Evolutionary conservation across 768 basidiomycete species (phyloP), one percentile per base, ranked within the genome.

Genomic region (Guyanaporus albipodus): DNA sequence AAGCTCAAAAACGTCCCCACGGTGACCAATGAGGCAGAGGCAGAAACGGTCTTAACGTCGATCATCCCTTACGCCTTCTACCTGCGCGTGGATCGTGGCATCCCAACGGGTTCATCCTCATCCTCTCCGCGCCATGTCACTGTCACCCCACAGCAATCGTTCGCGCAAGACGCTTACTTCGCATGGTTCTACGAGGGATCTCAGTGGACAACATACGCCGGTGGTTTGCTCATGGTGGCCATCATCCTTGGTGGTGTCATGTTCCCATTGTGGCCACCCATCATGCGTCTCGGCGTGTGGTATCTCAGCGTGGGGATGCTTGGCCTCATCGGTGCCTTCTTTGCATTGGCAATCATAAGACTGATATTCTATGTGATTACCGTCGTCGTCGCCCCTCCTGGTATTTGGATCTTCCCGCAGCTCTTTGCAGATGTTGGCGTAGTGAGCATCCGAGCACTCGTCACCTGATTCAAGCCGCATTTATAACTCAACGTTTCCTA

Each of bases 391-490:
- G 83, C 82, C 26, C 82, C 83, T 50, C 91, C 91, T 12, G 96
- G 94, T 34, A 96, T 99, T 38, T 99, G 96, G 96, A 87, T 98
- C 71, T 99, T 97, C 75, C 96, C 96, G 0, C 86, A 95, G 63
- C 72, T 99, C 26, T 98, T 99, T 55, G 96, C 95, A 12, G 95
- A 99, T 60, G 95, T 97, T 45, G 94, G 96, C 67, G 95, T 98
- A 62, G 96, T 99, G 64, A 69, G 95, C 83, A 28, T 21, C 26
- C 2, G 27, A 3, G 37, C 17, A 3, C 27, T 21, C 45, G 32
- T 42, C 51, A 38, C 36, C 39, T 36, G 42, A 31, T 12, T 4
- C 1, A 2, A 26, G 0, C 27, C 15, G 1, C 4, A n/a, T 32
- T 48, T 26, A 39, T 19, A 21, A 18, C 26, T 7, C 39, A 22